Base-by-base conservation (phyloP, 2,329 filamentous ascomycete species). In the Cordyceps cateniannulata region DNA sequence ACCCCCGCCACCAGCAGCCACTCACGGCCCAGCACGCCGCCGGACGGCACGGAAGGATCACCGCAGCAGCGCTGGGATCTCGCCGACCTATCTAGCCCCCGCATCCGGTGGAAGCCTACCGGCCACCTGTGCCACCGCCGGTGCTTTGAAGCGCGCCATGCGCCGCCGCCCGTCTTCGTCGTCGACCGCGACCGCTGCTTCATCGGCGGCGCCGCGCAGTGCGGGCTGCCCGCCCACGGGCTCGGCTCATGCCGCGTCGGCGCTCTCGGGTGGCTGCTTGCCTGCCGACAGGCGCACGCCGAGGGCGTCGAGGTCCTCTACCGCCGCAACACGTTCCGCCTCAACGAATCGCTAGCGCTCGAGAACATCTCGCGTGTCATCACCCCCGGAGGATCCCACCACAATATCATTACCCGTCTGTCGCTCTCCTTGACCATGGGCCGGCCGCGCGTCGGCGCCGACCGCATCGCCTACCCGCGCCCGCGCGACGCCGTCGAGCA, bases 271-370 rank as follows among this genome's bases (percentile, higher is more conserved):
- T 60, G 58, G 58, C 58, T 60, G 7, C 49, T 60, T 25, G 16
- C 58, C 49, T 60, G 58, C 58, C 58, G 49, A 14, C 58, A 60
- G 25, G 49, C 58, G 1, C 9, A 60, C 58, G 50, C 20, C 22
- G 58, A 60, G 50, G 49, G 58, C 58, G 18, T 53, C 29, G 49
- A 24, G n/a, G 58, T 60, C 20, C 49, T 60, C 40, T 60, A 60
- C 42, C 40, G 58, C 7, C n/a, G 14, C 22, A 60, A 60, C 58
- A 53, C 27, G 14, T 60, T 60, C 12, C 49, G 49, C 42, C 49
- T 60, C 27, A 53, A 60, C 29, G 58, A 53, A 12, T 53, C 58
- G 9, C 47, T 60, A 29, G 49, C 49, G n/a, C 49, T 60, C 32
- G 58, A 60, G n/a, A 60, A 60, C 42, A 14, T 24, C 16, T 8